Evolutionary conservation across 192 early-diverging fungal species (phyloP), one percentile per base, ranked within the genome.

Genomic region (Phlyctochytrium planicorne): DNA sequence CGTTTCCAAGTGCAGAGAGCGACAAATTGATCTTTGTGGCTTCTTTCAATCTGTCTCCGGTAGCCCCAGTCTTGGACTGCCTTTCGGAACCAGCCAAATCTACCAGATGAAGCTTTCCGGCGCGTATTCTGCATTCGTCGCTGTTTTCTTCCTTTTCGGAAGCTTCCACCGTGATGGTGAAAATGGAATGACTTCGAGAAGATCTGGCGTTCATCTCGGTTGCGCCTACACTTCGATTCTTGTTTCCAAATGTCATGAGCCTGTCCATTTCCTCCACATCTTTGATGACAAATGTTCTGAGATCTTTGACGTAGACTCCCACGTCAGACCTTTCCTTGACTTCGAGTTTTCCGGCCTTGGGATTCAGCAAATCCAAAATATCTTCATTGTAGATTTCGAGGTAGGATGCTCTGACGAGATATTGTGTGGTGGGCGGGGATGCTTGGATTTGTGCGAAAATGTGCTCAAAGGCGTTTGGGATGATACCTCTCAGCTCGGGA

Each of bases 301-400:
- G 71, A 66, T 87, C 87, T 57, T 83, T 87, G 35, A 88, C 85
- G 59, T 88, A 88, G 3, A 88, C 78, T 23, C 86, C 86, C 23
- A 75, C 82, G 53, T 88, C 87, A 6, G 84, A 63, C 25, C 81
- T 72, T 72, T 88, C 87, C 65, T 87, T 87, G 62, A 88, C 67
- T 23, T 88, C 87, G 35, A 88, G 77, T 52, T 81, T 78, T 14
- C 72, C 76, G 29, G 69, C 71, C 61, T 80, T 87, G 71, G 78
- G 88, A 66, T 91, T 92, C 25, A 96, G 80, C 47, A 96, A 75
- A 67, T 96, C 94, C 55, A 87, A 87, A 60, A 96, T 93, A 57
- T 88, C 87, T 75, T 96, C 94, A 71, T 96, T 95, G 83, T 96
- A 96, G 71, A 95, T 95, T 63, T 96, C 93, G 57, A 96, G 88